A percentile compares a stretch with the other conserved stretches of the same genome.
Conservation (phyloP, 2,329 filamentous ascomycete genomes). For the Neopestalotiopsis sp. region DNA sequence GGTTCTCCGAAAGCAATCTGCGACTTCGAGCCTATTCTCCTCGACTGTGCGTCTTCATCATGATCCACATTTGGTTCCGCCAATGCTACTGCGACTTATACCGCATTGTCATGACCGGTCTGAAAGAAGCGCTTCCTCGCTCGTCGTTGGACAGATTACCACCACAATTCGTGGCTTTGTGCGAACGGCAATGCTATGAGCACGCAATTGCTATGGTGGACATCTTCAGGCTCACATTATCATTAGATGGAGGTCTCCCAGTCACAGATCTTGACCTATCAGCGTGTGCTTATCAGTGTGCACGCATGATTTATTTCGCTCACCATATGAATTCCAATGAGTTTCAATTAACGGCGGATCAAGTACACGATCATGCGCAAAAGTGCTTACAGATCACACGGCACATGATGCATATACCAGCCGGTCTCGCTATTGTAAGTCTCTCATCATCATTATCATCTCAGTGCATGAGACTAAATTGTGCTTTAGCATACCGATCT, state of each 20-base stretch:
- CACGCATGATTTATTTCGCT: conserved; percentile 56
- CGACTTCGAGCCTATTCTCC: conserved; percentile 62
- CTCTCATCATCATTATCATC: conserved; percentile 13
- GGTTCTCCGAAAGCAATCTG: conserved; percentile 61
- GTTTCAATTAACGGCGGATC: conserved; percentile 49
- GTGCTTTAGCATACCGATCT: conserved; percentile 46
- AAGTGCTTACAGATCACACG: conserved; percentile 56
- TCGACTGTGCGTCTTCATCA: conserved; percentile 61
- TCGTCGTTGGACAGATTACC: conserved; percentile 50
- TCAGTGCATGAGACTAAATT: conserved; percentile 24
- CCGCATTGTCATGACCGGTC: conserved; percentile 54
- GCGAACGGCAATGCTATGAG: conserved; percentile 56
- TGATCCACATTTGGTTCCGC: conserved; percentile 65
- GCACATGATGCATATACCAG: conserved; percentile 55
- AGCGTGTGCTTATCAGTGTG: conserved; percentile 60
- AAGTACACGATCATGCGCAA: conserved; percentile 53
- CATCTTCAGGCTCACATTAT: conserved; percentile 58
- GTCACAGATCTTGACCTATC: conserved; percentile 61
- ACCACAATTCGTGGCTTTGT: conserved; percentile 53
- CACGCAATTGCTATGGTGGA: conserved; percentile 60
- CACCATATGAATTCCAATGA: conserved; percentile 50
- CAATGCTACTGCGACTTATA: conserved; percentile 64
- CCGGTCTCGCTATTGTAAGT: conserved; percentile 53
- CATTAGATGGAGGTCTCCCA: conserved; percentile 54
- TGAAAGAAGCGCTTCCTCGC: conserved; percentile 55